Conservation (phyloP, 129 eudicot species). For the Lonicera japonica region DNA sequence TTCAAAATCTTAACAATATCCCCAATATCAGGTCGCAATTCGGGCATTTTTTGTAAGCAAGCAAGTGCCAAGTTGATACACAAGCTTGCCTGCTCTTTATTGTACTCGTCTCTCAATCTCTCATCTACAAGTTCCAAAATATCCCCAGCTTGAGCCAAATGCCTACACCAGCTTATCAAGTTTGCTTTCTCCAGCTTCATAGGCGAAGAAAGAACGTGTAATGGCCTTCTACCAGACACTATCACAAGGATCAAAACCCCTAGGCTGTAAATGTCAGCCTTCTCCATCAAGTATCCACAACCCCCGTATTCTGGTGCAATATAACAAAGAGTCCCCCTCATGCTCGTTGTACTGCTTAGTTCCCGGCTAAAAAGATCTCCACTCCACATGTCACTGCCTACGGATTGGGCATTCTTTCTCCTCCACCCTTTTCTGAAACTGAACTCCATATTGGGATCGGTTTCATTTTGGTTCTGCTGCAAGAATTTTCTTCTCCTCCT, state of each 20-base stretch:
- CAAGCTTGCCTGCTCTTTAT: constrained; percentile 59
- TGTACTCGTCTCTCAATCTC: constrained; percentile 49
- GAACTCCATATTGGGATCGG: constrained; percentile 37
- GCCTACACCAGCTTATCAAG: constrained; percentile 81
- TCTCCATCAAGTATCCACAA: constrained; percentile 70
- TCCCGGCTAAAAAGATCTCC: constrained; percentile 92
- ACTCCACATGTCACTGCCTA: constrained; percentile 65
- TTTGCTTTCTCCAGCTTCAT: constrained; percentile 99
- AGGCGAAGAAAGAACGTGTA: constrained; percentile 86
- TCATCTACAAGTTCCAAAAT: constrained; percentile 81
- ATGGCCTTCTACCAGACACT: constrained; percentile 86
- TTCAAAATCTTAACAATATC: constrained; percentile 76
- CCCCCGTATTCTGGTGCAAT: constrained; percentile 90
- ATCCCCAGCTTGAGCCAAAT: constrained; percentile 70
- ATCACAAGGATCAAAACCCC: constrained; percentile 88
- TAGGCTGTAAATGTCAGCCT: constrained; percentile 80
- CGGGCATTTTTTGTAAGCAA: constrained; percentile 90
- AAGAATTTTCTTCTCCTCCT: constrained; percentile 23
- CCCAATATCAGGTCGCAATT: constrained; percentile 77
- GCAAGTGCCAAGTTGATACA: constrained; percentile 86
- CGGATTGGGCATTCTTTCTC: constrained; percentile 41
- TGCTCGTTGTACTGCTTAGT: constrained; percentile 94
- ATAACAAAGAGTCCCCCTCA: constrained; percentile 94
- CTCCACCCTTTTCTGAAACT: constrained; percentile 60
- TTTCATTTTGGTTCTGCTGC: constrained; percentile 15